Percentiles rank a stretch among this genome's conserved stretches.
Evolutionary conservation across 208 protist species (phyloP).

Genomic region (Leishmania tropica): DNA sequence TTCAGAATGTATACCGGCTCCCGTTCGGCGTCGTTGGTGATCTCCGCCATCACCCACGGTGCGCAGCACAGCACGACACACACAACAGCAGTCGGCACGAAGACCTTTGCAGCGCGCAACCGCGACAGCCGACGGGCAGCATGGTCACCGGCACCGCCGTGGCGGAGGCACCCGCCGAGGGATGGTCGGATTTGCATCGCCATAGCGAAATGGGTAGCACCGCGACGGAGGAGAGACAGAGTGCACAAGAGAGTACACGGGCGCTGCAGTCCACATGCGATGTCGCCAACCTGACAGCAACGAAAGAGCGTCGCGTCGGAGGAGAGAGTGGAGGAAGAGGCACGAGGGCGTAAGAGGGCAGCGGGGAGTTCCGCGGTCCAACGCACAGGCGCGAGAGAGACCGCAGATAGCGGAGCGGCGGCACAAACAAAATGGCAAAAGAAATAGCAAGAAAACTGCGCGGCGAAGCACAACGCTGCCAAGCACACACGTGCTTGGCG

Average conservation of each 20-base stretch:
- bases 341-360: not conserved
- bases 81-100: not conserved
- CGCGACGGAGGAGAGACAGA: not conserved
- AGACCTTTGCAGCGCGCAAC: not conserved
- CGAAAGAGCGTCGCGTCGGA: not conserved
- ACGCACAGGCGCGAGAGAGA: not conserved
- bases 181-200: not conserved
- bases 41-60: not conserved
- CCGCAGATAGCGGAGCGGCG: not conserved
- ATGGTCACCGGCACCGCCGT: not conserved
- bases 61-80: not conserved
- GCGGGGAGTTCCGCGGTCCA: not conserved
- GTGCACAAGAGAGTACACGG: not conserved
- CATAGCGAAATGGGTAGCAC: not conserved
- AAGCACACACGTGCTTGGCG: not conserved
- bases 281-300: not conserved
- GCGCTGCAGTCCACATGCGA: not conserved
- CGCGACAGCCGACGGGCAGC: not conserved
- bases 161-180: not conserved
- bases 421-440: not conserved
- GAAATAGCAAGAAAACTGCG: not conserved
- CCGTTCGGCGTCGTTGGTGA: not conserved
- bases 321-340: not conserved
- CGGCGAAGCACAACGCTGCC: no score
- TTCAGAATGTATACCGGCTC: conserved; percentile 22